Percentiles rank a stretch among this genome's conserved stretches.
Evolutionary conservation across 768 basidiomycete genomes (phyloP).

Genomic region (Lepiota venenata): DNA sequence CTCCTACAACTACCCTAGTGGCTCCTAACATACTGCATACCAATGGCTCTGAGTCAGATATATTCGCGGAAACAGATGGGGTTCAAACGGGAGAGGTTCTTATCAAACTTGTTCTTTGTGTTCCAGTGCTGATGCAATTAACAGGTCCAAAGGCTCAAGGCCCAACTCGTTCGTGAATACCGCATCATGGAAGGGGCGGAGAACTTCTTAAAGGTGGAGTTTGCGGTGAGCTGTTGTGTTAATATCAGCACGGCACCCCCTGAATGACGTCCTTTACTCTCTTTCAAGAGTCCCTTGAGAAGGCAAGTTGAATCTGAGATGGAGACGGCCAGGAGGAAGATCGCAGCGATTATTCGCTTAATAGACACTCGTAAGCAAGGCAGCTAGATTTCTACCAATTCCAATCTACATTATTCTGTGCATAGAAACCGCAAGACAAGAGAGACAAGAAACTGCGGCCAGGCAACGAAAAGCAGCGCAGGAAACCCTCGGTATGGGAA

Average conservation of each 20-base stretch:
- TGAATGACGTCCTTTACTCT: not conserved
- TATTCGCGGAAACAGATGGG: not conserved
- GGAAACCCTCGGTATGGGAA: conserved; percentile 13
- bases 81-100: conserved; percentile 2
- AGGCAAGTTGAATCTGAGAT: conserved; percentile 75
- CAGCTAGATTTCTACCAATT: not conserved
- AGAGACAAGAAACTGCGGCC: conserved; percentile 10
- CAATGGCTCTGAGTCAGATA: not conserved
- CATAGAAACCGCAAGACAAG: conserved; percentile 3
- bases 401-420: conserved; percentile 4
- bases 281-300: conserved; percentile 56
- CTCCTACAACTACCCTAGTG: not conserved
- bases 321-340: conserved; percentile 70
- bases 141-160: conserved; percentile 66
- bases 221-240: conserved; percentile 38
- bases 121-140: not conserved
- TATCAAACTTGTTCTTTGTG: not conserved
- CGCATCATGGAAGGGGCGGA: conserved; percentile 92
- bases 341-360: conserved; percentile 57
- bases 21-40: not conserved
- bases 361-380: conserved; percentile 49
- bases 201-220: conserved; percentile 72
- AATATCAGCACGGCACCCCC: conserved; percentile 6
- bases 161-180: conserved; percentile 69
- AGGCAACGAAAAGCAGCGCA: conserved; percentile 19